Evolutionary conservation across 2,329 filamentous ascomycete species (phyloP).

Genomic region (Penicillium sp.): DNA sequence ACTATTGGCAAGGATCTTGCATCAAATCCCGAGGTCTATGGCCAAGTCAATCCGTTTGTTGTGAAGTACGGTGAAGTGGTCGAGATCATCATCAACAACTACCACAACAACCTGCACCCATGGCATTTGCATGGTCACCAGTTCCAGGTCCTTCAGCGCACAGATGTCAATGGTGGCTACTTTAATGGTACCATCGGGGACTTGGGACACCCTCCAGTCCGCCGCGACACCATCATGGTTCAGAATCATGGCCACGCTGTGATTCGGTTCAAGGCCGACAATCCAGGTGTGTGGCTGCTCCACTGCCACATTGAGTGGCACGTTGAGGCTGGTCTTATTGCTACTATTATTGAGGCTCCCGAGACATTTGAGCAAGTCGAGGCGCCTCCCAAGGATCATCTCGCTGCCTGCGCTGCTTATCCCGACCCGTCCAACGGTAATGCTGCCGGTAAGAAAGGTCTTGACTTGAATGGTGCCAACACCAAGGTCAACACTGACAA

Average conservation of each 20-base stretch:
- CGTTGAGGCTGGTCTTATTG: slow-evolving; percentile 26
- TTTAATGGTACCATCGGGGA: slow-evolving; percentile 23
- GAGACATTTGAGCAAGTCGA: slow-evolving; percentile 18
- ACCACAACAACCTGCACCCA: slow-evolving; percentile 37
- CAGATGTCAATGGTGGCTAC: slow-evolving; percentile 19
- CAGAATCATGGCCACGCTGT: slow-evolving; percentile 28
- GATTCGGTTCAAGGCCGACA: slow-evolving; percentile 31
- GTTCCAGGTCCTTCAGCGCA: slow-evolving; percentile 41
- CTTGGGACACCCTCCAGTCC: slow-evolving; percentile 23
- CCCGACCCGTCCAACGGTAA: slow-evolving; percentile 17
- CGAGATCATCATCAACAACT: slow-evolving; percentile 35
- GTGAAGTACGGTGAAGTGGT: slow-evolving; percentile 54
- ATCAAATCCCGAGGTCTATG: slow-evolving; percentile 58
- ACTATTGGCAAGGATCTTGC: slow-evolving; percentile 49
- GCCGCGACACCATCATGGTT: slow-evolving; percentile 33
- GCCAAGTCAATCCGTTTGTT: slow-evolving; percentile 62
- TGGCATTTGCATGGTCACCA: slow-evolving; percentile 51
- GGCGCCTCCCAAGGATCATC: slow-evolving; percentile 18
- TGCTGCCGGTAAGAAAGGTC: slow-evolving; percentile 18
- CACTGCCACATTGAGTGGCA: slow-evolving; percentile 37
- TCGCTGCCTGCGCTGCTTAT: slow-evolving; percentile 20
- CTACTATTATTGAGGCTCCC: slow-evolving; percentile 30
- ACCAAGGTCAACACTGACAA: slow-evolving; percentile 3
- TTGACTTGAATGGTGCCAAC: slow-evolving; percentile 13
- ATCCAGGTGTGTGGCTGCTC: slow-evolving; percentile 33